Conservation (phyloP, 2,329 filamentous ascomycete genomes). For the Trichoderma oligosporum region DNA sequence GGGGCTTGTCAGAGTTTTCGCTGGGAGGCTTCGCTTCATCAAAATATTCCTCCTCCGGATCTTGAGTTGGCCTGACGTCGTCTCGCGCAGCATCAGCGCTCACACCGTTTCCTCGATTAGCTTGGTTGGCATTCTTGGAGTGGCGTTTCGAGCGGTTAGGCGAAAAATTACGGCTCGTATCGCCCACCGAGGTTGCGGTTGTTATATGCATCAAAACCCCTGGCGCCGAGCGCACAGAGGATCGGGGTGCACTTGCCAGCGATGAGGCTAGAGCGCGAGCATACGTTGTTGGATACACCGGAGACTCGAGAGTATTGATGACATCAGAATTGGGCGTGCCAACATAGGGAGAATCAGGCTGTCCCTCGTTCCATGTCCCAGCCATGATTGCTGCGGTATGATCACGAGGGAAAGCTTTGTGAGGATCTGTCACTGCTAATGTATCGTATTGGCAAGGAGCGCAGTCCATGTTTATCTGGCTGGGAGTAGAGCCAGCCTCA, state of each 20-base stretch:
- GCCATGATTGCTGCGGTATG: conserved; percentile 53
- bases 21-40: background rate
- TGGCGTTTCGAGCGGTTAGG: background rate
- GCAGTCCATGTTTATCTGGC: conserved; percentile 23
- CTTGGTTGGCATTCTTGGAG: background rate
- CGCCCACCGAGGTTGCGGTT: background rate
- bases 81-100: conserved; percentile 12
- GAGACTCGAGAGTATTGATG: conserved; percentile 21
- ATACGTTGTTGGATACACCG: conserved; percentile 15
- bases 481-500: conserved; percentile 21
- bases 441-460: conserved; percentile 35
- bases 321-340: conserved; percentile 29
- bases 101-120: background rate
- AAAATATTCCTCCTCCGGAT: background rate
- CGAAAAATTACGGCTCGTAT: background rate
- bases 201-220: background rate
- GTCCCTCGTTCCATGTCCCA: conserved; percentile 61
- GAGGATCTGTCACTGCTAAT: conserved; percentile 27
- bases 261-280: conserved; percentile 4
- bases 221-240: background rate
- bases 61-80: background rate
- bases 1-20: background rate
- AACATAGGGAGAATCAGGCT: conserved; percentile 53
- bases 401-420: conserved; percentile 36
- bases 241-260: background rate